phyloP scores from a whole-genome alignment of 768 basidiomycete species.

The Podaxis sp. region DNA sequence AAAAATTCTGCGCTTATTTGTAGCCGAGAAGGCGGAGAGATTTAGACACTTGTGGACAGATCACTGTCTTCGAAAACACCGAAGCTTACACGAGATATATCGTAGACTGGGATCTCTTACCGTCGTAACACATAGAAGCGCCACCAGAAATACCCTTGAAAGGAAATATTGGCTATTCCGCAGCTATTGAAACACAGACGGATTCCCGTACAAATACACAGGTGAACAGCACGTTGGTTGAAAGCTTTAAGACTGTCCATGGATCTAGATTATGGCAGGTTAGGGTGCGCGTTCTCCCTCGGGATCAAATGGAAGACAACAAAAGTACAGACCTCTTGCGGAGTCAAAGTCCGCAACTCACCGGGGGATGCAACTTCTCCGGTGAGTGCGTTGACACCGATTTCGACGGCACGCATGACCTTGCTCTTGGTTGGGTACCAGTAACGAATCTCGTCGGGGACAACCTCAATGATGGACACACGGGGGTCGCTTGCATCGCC shows the following conservation, averaged over 20 bases:
- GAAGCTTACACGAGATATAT: background rate
- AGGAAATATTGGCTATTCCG: background rate
- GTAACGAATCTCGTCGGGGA: constrained; percentile 80
- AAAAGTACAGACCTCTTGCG: constrained; percentile 58
- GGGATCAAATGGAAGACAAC: background rate
- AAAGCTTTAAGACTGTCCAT: background rate
- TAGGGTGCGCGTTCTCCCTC: background rate
- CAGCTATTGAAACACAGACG: background rate
- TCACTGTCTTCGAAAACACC: background rate
- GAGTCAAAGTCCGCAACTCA: constrained; percentile 71
- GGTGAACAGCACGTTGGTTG: background rate
- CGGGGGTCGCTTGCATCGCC: constrained; percentile 81
- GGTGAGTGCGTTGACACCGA: constrained; percentile 54
- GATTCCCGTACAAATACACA: background rate
- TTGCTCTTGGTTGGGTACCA: constrained; percentile 66
- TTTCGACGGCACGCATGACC: constrained; percentile 57
- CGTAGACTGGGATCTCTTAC: background rate
- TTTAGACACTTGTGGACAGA: background rate
- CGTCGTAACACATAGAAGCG: background rate
- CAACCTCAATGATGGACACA: constrained; percentile 73
- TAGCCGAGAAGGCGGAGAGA: background rate
- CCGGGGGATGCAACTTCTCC: constrained; percentile 71
- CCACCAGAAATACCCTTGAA: background rate
- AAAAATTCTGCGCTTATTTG: background rate
- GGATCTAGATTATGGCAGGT: background rate